Evolutionary conservation across 768 basidiomycete species (phyloP).

Genomic region (Cubamyces sp.): DNA sequence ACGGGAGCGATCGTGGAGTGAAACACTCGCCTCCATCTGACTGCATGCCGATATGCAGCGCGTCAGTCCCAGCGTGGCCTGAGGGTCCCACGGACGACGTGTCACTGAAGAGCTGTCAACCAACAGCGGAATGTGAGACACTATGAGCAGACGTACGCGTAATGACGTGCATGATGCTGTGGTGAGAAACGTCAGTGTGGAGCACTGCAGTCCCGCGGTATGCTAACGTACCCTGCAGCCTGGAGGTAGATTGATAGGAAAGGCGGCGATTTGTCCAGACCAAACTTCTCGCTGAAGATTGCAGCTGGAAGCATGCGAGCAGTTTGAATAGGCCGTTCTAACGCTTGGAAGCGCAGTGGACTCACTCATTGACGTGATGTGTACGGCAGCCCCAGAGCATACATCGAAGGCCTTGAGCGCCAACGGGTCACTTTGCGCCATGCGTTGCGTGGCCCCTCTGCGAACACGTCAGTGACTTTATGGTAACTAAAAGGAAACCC

Average conservation of each 20-base stretch:
- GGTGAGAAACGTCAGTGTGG: constrained; percentile 15
- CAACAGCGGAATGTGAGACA: constrained; percentile 19
- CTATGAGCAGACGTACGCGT: constrained; percentile 52
- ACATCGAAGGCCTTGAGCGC: constrained; percentile 75
- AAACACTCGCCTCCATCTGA: constrained; percentile 62
- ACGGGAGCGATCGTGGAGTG: too few species aligned
- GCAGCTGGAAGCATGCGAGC: constrained; percentile 46
- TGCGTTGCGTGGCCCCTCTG: neutral
- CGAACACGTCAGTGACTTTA: neutral
- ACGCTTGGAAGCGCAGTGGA: neutral
- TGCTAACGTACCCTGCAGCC: constrained; percentile 63
- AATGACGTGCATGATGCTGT: constrained; percentile 79
- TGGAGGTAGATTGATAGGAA: constrained; percentile 73
- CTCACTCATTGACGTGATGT: constrained; percentile 68
- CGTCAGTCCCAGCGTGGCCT: constrained; percentile 66
- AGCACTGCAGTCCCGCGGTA: too few species aligned
- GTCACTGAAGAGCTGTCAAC: constrained; percentile 52
- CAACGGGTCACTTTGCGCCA: constrained; percentile 39
- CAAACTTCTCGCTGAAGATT: constrained; percentile 62
- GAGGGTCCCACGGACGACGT: constrained; percentile 69
- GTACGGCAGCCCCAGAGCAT: constrained; percentile 72
- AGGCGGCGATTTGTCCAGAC: constrained; percentile 61
- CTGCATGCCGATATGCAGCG: constrained; percentile 66
- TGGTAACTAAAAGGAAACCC: neutral
- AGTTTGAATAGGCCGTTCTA: neutral